Conservation (phyloP, 164 flowering plant genomes). For the Umbilicus rupestris region DNA sequence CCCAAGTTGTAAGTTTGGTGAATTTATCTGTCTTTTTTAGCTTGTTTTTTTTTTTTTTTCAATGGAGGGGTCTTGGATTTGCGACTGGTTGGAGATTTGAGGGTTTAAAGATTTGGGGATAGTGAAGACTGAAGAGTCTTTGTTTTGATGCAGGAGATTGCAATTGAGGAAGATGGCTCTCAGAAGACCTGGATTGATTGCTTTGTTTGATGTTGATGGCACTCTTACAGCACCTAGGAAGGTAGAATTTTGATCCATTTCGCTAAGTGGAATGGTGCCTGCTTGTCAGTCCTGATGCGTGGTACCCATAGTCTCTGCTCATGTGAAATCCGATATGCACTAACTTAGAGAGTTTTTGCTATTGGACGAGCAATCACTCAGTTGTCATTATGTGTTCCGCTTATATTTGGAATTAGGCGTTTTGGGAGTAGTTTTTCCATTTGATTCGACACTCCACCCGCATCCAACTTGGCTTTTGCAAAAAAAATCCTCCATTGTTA, state of each 20-base stretch:
- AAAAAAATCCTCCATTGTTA: too few relatives aligned
- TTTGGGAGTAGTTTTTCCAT: too few relatives aligned
- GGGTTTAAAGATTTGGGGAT: too few relatives aligned
- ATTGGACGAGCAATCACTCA: too few relatives aligned
- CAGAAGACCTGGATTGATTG: slow-evolving; percentile 67
- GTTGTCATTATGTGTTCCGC: too few relatives aligned
- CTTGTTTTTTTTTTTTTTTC: background rate
- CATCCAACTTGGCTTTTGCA: too few relatives aligned
- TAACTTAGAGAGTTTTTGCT: too few relatives aligned
- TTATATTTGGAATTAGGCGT: too few relatives aligned
- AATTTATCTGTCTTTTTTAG: background rate
- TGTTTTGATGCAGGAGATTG: slow-evolving; percentile 4
- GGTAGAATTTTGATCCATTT: slow-evolving; percentile 29
- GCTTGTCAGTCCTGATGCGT: background rate
- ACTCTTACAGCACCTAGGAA: slow-evolving; percentile 95
- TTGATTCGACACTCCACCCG: too few relatives aligned
- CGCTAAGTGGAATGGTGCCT: background rate
- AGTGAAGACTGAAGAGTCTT: background rate
- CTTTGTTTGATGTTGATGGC: slow-evolving; percentile 98
- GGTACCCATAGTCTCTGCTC: too few relatives aligned
- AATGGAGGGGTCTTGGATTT: background rate
- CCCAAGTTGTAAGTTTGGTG: too few relatives aligned
- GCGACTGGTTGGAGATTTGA: background rate
- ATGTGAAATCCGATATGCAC: too few relatives aligned
- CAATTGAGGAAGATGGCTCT: slow-evolving; percentile 35